phyloP scores from a whole-genome alignment of 169 alveolate species.

The Eimeria acervulina region DNA sequence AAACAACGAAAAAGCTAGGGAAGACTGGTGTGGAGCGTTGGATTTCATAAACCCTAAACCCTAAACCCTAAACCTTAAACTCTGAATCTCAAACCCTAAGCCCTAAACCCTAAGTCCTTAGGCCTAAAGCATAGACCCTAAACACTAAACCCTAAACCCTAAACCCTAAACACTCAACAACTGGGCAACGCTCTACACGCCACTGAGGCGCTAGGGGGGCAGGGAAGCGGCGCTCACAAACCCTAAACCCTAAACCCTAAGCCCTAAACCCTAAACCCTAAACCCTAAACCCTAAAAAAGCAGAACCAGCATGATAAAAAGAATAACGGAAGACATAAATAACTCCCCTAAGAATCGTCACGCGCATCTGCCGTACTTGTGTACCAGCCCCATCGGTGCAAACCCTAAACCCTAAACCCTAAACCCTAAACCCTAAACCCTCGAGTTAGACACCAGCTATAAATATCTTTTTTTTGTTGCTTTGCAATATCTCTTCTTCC shows the following conservation, averaged over 20 bases:
- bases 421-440: conserved; percentile 11
- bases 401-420: conserved; percentile 37
- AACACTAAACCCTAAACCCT: conserved; percentile 21
- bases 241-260: conserved; percentile 14
- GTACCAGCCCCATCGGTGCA: neutral
- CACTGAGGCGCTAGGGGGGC: neutral
- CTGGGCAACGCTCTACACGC: neutral
- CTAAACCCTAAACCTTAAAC: neutral
- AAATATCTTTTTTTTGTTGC: neutral
- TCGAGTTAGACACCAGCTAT: neutral
- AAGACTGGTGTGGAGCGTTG: neutral
- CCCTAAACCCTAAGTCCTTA: no score
- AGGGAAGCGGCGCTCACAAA: no score
- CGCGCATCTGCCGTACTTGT: no score
- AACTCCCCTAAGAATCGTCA: no score
- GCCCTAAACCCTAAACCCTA: conserved; percentile 13
- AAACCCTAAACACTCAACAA: neutral
- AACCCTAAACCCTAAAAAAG: neutral
- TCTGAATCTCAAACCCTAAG: no score
- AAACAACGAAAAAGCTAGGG: neutral
- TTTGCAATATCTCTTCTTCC: neutral
- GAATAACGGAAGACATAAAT: neutral
- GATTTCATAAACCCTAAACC: neutral
- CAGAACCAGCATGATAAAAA: neutral
- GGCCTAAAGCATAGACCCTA: neutral